These are phyloP conservation scores for Pythium folliculosum DNA, from an alignment of 352 stramenopile species.

Conservation along the genomic window DNA sequence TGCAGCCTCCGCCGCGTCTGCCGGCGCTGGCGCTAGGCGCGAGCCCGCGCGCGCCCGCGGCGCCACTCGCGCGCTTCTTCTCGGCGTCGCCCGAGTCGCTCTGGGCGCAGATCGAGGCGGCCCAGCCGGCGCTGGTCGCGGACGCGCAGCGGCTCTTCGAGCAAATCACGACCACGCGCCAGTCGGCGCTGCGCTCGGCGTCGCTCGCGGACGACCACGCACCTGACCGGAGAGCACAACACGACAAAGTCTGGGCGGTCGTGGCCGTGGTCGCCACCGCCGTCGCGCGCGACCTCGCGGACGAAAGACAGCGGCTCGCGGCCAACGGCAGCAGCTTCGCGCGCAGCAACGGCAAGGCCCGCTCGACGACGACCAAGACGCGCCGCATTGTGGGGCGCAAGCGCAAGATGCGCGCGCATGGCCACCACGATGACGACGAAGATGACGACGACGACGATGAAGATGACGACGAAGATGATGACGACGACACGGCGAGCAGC, in stretches of 20 bases:
- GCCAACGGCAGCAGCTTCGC: not conserved
- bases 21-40: not conserved
- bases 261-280: conserved; percentile 33
- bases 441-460: conserved; percentile 18
- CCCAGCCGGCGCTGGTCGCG: conserved; percentile 26
- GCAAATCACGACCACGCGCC: conserved; percentile 37
- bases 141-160: conserved; percentile 33
- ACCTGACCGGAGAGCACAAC: conserved; percentile 12
- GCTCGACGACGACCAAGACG: not conserved
- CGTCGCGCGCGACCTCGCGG: conserved; percentile 25
- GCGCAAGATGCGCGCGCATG: conserved; percentile 23
- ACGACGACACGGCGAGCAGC: not conserved
- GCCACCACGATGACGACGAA: conserved; percentile 11
- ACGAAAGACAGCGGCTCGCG: not conserved
- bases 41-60: not conserved
- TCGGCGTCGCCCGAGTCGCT: conserved; percentile 32
- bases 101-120: conserved; percentile 20
- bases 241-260: conserved; percentile 35
- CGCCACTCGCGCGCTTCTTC: conserved; percentile 27
- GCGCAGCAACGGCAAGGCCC: conserved; percentile 11
- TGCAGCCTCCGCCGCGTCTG: conserved; percentile 17
- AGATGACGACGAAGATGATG: conserved; percentile 15
- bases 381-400: conserved; percentile 25
- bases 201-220: conserved; percentile 16
- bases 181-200: conserved; percentile 32